phyloP scores from a whole-genome alignment of 2,329 filamentous ascomycete species.

The Chaetomium strumarium region DNA sequence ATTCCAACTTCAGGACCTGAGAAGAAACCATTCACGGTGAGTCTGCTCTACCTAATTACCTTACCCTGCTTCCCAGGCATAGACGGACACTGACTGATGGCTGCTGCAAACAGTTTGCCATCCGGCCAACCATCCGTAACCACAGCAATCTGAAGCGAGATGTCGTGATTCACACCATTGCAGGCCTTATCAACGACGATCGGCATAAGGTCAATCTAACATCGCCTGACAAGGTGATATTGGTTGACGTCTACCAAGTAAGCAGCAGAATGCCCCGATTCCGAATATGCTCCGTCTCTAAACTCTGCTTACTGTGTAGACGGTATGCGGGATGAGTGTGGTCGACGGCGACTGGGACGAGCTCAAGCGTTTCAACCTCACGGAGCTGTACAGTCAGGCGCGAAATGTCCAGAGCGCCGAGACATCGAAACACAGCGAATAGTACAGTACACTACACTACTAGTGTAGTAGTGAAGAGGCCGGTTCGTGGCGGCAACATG shows the following conservation, averaged over 20 bases:
- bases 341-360: conserved; percentile 68
- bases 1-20: neutral
- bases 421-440: neutral
- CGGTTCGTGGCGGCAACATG: neutral
- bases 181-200: conserved; percentile 52
- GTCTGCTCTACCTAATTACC: conserved; percentile 21
- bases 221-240: conserved; percentile 69
- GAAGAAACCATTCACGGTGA: conserved; percentile 33
- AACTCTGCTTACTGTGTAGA: conserved; percentile 28
- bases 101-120: conserved; percentile 60
- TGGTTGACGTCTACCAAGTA: conserved; percentile 79
- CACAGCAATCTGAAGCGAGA: conserved; percentile 63
- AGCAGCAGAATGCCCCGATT: conserved; percentile 11
- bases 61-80: neutral
- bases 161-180: conserved; percentile 65
- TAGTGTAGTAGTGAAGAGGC: no score
- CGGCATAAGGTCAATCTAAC: conserved; percentile 73
- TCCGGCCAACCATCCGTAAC: conserved; percentile 70
- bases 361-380: conserved; percentile 72
- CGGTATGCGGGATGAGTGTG: conserved; percentile 72
- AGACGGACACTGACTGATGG: neutral
- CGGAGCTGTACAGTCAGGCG: conserved; percentile 57
- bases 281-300: neutral
- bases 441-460: no score
- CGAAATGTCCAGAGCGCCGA: conserved; percentile 1